Conservation (phyloP, 257 asterid genomes). For the Petunia secreta region DNA sequence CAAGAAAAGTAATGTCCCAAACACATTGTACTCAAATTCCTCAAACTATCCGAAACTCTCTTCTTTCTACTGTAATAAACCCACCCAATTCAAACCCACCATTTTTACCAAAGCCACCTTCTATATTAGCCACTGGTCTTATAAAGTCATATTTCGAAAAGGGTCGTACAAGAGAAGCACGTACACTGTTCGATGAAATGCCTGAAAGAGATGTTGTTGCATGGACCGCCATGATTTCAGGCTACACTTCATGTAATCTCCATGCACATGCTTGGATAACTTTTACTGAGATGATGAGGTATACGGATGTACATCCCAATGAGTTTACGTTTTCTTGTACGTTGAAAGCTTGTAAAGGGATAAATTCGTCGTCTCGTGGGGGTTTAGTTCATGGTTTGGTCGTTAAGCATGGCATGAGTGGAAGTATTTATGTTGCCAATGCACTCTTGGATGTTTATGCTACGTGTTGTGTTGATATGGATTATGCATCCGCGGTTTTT, state of each 20-base stretch:
- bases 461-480: constrained; percentile 59
- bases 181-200: constrained; percentile 90
- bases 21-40: constrained; percentile 37
- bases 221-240: constrained; percentile 91
- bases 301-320: constrained; percentile 56
- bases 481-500: constrained; percentile 56
- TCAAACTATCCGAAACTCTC: constrained; percentile 25
- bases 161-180: constrained; percentile 63
- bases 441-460: constrained; percentile 84
- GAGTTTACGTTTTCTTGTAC: constrained; percentile 81
- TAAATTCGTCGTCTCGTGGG: constrained; percentile 58
- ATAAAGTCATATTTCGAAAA: constrained; percentile 56
- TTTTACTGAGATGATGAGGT: constrained; percentile 61
- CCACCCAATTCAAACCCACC: constrained; percentile 42
- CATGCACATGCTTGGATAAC: constrained; percentile 53
- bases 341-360: constrained; percentile 76
- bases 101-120: constrained; percentile 54
- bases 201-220: constrained; percentile 78
- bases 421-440: constrained; percentile 62
- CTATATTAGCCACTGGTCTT: constrained; percentile 64
- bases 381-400: constrained; percentile 61
- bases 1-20: constrained; percentile 45
- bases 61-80: constrained; percentile 33
- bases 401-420: constrained; percentile 52
- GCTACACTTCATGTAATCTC: constrained; percentile 60